Percentiles rank a stretch among this genome's conserved stretches.
Conservation (phyloP, 2,329 filamentous ascomycete genomes). For the Cadophora sp. region DNA sequence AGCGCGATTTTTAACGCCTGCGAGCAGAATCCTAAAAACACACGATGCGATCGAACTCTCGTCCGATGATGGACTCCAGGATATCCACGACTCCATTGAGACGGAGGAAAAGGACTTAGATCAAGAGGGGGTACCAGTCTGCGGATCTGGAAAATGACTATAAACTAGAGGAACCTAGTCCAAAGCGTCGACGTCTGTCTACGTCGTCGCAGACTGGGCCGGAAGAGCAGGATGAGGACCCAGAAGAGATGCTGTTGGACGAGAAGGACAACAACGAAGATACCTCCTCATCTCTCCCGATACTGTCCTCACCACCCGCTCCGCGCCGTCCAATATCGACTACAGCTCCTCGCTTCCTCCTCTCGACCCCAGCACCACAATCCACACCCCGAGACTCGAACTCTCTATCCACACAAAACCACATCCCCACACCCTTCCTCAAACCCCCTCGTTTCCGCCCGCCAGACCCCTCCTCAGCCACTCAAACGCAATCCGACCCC, state of each 20-base stretch:
- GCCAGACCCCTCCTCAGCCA: conserved; percentile 33
- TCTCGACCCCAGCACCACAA: conserved; percentile 35
- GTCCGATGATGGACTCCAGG: conserved; percentile 28
- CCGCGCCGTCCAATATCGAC: conserved; percentile 31
- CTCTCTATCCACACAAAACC: conserved; percentile 5
- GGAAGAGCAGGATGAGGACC: conserved; percentile 18
- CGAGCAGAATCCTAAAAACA: conserved; percentile 24
- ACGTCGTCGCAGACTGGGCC: conserved; percentile 27
- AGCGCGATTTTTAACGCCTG: conserved; percentile 40
- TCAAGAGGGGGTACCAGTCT: conserved; percentile 23
- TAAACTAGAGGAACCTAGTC: conserved; percentile 30
- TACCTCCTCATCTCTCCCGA: conserved; percentile 33
- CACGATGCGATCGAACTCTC: conserved; percentile 38
- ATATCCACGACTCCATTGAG: conserved; percentile 42
- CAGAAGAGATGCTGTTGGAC: conserved; percentile 19
- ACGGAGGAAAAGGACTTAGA: conserved; percentile 31
- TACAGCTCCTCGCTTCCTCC: conserved; percentile 41
- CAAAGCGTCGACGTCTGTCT: conserved; percentile 42
- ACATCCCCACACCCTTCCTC: conserved; percentile 34
- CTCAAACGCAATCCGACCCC: conserved; percentile 41
- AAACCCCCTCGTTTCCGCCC: conserved; percentile 45
- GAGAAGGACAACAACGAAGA: conserved; percentile 24
- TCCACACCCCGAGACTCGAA: conserved; percentile 29
- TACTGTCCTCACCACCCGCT: conserved; percentile 39
- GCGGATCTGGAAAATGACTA: conserved; percentile 35